These are phyloP conservation scores for Oryza glaberrima DNA, from an alignment of 176 grass and related monocot species.

Conservation along the genomic window DNA sequence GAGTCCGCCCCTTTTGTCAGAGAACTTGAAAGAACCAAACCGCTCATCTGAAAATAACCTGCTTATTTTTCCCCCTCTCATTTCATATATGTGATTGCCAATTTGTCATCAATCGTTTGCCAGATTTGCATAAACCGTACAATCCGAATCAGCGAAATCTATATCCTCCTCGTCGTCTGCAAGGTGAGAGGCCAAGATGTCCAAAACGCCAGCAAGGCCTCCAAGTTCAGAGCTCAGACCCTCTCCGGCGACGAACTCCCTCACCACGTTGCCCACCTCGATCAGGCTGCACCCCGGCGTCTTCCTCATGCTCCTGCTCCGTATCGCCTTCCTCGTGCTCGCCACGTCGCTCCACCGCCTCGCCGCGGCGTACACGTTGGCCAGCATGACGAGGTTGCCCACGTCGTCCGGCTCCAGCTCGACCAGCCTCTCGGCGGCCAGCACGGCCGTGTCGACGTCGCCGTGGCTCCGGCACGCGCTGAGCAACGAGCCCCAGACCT, in stretches of 20 bases:
- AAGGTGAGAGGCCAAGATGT: slow-evolving; percentile 45
- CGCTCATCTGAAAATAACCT: neutral
- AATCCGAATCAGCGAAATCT: neutral
- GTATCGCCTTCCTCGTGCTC: slow-evolving; percentile 49
- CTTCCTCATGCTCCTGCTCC: slow-evolving; percentile 59
- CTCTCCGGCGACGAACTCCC: slow-evolving; percentile 58
- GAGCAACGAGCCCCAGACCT: slow-evolving; percentile 77
- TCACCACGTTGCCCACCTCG: slow-evolving; percentile 66
- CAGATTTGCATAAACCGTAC: neutral
- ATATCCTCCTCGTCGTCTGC: neutral
- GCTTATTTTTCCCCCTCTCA: no score
- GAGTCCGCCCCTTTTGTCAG: neutral
- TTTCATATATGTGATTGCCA: no score
- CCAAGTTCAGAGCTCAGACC: slow-evolving; percentile 48
- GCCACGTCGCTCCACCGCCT: slow-evolving; percentile 57
- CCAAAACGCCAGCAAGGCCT: slow-evolving; percentile 38
- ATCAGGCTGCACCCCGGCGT: slow-evolving; percentile 69
- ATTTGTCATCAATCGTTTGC: neutral
- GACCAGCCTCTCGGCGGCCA: slow-evolving; percentile 44
- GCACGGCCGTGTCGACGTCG: slow-evolving; percentile 41
- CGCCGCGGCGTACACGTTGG: slow-evolving; percentile 49
- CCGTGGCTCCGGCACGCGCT: slow-evolving; percentile 57
- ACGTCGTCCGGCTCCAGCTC: slow-evolving; percentile 56
- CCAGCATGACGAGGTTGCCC: slow-evolving; percentile 63
- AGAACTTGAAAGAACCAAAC: neutral